Base-by-base conservation (phyloP, 2,329 filamentous ascomycete species). In the Chaetomium olivaceum region DNA sequence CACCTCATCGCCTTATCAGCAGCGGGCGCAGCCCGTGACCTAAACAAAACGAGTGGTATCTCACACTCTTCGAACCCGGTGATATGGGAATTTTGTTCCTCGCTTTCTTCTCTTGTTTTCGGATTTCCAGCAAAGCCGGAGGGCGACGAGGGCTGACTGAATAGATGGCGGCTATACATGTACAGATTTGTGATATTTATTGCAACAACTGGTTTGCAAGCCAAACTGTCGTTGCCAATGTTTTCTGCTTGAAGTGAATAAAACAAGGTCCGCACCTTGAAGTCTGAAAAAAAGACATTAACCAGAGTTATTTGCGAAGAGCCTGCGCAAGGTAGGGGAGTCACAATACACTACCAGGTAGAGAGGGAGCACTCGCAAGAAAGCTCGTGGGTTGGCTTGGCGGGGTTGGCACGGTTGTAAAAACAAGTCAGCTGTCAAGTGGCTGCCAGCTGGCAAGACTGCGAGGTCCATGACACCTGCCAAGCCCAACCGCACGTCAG, bases 401-500 rank as follows among this genome's bases (percentile, higher is more conserved):
- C 14, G 36, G 16, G 36, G 12, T 36, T 11, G 3, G 9, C 33
- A 12, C 7, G 3, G 8, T 36, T 36, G 33, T 36, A 36, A 25
- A 7, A 27, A 23, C 23, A 51, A 27, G 9, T 23, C 21, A 23
- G 21, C 31, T 31, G 25, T 39, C 52, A 57, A 21, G 43, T 58
- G 60, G 46, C n/a, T 48, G 14, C 31, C 58, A 61, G 52, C 51
- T 27, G 63, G 39, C 33, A 50, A 9, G 36, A 1, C 16, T 31
- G 14, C 25, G 27, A 31, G n/a, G 39, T 6, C 19, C 43, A 29
- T n/a, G 39, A 50, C 23, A 46, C 29, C 36, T 54, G 66, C 68
- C 66, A 69, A 66, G 61, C 46, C 39, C 66, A 33, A 61, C 55
- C 25, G 52, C 31, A 71, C 77, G 77, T 78, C 77, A 78, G 76